Evolutionary conservation across 768 basidiomycete species (phyloP), one percentile per base, ranked within the genome.

Genomic region (Gyrodon lividus): DNA sequence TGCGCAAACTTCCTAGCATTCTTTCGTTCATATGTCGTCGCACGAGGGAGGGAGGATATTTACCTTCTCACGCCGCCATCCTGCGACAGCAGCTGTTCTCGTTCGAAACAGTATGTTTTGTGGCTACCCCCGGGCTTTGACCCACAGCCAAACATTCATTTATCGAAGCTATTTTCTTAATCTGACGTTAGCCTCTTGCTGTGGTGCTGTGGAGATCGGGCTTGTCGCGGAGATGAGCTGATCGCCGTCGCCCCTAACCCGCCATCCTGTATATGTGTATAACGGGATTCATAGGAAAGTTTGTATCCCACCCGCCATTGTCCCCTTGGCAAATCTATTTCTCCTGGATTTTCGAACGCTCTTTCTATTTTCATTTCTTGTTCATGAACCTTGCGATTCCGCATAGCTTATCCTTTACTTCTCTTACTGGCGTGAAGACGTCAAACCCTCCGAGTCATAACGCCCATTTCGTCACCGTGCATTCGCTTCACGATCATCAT

Each of bases 231-330:
- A 67, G 47, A 67, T 65, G 65, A 62, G 48, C 12, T 57, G 64
- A 62, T 65, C 54, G 56, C 65, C 64, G 62, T 59, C 35, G 14
- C 62, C 55, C 64, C 64, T 66, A 55, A 57, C 31, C 33, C 2
- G 31, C 10, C 10, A 51, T 51, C 56, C 53, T 64, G 51, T 60
- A 59, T 43, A 26, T 44, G 26, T 38, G 50, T 24, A 50, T 42
- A 38, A 57, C 51, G 52, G 52, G 43, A n/a, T 60, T 59, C 45
- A 52, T 33, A 46, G 41, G 49, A 52, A 51, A 23, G 13, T 35
- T 42, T 47, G 45, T 60, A 23, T 43, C 38, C 47, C 14, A 38
- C 35, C 34, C 31, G 43, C 41, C 43, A 46, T 17, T 43, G 23
- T 58, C 39, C 28, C 41, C 43, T 45, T 46, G 35, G 49, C 10